Evolutionary conservation across 1,139 yeast species (phyloP).

Genomic region (Entelexis paramagnoliae): DNA sequence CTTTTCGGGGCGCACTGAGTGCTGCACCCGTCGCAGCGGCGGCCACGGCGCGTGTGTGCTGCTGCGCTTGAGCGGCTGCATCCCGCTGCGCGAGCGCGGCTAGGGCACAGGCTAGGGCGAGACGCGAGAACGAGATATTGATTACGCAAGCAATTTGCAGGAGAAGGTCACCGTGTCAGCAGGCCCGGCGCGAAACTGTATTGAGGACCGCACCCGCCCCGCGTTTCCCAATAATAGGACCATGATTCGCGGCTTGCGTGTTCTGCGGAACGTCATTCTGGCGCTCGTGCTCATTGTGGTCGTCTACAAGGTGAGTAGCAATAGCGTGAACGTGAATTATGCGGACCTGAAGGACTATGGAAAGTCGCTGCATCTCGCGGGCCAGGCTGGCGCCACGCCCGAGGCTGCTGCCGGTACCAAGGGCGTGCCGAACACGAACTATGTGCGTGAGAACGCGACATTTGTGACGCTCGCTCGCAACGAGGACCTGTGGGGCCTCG

Average conservation of each 20-base stretch:
- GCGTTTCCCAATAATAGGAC: background rate
- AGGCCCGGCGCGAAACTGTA: background rate
- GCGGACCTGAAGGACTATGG: conserved; percentile 9
- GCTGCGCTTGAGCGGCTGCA: background rate
- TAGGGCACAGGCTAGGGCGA: background rate
- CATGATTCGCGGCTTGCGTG: conserved; percentile 33
- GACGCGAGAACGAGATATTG: background rate
- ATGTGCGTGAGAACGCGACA: conserved; percentile 43
- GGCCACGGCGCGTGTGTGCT: background rate
- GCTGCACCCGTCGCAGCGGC: too few species aligned
- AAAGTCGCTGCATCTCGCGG: conserved; percentile 4
- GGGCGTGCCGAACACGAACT: background rate
- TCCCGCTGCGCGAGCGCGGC: background rate
- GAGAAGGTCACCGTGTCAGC: conserved; percentile 1
- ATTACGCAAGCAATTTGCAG: background rate
- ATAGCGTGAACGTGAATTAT: background rate
- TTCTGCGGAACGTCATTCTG: conserved; percentile 33
- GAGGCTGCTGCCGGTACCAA: background rate
- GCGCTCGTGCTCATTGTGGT: conserved; percentile 33
- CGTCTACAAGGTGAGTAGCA: conserved; percentile 31
- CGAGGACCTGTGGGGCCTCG: conserved; percentile 48
- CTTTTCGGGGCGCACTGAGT: too few species aligned
- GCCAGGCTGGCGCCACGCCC: background rate
- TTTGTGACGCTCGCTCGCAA: conserved; percentile 67
- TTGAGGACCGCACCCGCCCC: background rate